Evolutionary conservation across 2,329 filamentous ascomycete species (phyloP).

Genomic region (Graphilbum fragrans): DNA sequence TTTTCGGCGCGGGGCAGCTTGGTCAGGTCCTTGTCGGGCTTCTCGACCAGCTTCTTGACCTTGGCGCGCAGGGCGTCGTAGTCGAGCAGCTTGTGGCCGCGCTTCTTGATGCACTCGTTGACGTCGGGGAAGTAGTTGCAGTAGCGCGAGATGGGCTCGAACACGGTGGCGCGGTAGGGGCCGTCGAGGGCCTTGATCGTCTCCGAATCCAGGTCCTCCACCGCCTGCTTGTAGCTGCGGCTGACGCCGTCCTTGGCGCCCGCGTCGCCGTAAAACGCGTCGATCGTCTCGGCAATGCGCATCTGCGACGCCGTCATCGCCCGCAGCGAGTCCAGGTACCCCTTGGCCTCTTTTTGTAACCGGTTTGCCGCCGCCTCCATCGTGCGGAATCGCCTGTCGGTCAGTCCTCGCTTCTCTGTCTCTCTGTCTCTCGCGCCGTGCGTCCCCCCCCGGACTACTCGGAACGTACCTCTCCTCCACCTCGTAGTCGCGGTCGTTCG

Average conservation of each 20-base stretch:
- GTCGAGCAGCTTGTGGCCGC: constrained; percentile 94
- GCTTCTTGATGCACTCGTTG: constrained; percentile 99
- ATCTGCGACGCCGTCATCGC: constrained; percentile 99
- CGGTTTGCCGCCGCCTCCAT: constrained; percentile 92
- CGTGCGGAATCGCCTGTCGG: constrained; percentile 73
- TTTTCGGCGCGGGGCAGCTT: constrained; percentile 94
- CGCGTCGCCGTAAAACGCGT: constrained; percentile 95
- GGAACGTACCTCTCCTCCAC: constrained; percentile 69
- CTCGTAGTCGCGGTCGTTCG: constrained; percentile 96
- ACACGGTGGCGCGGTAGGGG: constrained; percentile 85
- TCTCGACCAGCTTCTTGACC: constrained; percentile 94
- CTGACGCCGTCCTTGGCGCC: constrained; percentile 92
- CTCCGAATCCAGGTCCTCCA: constrained; percentile 93
- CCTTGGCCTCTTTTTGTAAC: constrained; percentile 95
- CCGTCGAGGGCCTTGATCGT: constrained; percentile 97
- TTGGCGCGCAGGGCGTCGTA: constrained; percentile 93
- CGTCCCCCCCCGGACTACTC: not conserved
- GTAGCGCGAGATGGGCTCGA: constrained; percentile 91
- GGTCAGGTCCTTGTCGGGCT: constrained; percentile 95
- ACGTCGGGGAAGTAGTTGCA: constrained; percentile 98
- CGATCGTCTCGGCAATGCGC: constrained; percentile 98
- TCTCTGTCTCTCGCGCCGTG: not conserved
- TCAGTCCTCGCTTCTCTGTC: not conserved
- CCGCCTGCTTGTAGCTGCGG: constrained; percentile 94
- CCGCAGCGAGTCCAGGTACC: constrained; percentile 92